Base-by-base conservation (phyloP, 139 green algal species). In the Tetradesmus lagerheimii region DNA sequence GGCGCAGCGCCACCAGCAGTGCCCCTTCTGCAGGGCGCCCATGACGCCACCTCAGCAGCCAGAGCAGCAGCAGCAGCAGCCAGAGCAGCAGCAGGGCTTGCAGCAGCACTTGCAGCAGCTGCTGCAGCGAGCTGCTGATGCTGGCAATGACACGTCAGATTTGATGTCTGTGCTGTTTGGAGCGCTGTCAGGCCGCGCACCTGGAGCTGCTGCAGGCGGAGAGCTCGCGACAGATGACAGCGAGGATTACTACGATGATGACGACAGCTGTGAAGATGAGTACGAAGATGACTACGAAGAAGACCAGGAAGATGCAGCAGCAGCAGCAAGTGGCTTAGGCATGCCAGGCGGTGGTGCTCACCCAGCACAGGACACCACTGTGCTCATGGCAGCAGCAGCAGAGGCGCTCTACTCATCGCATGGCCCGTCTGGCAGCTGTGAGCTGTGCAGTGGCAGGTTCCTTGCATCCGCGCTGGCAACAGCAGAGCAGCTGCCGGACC, bases 311-410 rank as follows among this genome's bases (percentile, higher is more conserved):
- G 20, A 53, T 25, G 53, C 35, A 47, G 82, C 31, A 79, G 25
- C 34, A 62, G 47, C 47, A 62, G 47, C 47, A 62, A 14, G 47
- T 18, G 47, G 47, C 8, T 14, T 14, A 62, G 47, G 12, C 18
- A 20, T 62, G 47, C 47, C 47, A 62, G 47, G 47, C 45, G 41
- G 39, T 18, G 41, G 39, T 18, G 12, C 67, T 12, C 47, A 77
- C 29, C 20, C 37, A 35, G 82, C 41, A 57, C 57, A 14, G 35
- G 82, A 77, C 35, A 50, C 35, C 0, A 80, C 83, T 29, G 38
- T 88, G 38, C 64, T 88, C 38, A 34, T 88, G 38, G 83, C 83
- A 16, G 83, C 83, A 64, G 83, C 83, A 41, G 83, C 83, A 80
- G 83, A 88, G 71, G 83, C 64, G 18, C 29, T 64, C 29, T 34